A percentile compares a stretch with the other conserved stretches of the same genome.
phyloP scores from a whole-genome alignment of 2,329 filamentous ascomycete genomes.

The Ceratocystis papillata region DNA sequence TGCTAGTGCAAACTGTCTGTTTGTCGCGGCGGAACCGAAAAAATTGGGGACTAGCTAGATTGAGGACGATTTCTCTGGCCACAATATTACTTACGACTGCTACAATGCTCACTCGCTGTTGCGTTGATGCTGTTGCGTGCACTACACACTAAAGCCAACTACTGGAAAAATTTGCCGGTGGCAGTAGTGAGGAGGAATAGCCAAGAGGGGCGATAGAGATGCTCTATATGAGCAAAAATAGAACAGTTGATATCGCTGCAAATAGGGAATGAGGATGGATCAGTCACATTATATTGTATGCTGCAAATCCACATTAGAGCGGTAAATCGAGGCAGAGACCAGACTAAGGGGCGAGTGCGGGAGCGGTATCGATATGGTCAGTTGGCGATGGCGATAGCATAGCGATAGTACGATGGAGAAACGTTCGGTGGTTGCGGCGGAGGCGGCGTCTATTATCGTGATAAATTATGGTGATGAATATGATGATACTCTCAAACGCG shows the following conservation, averaged over 20 bases:
- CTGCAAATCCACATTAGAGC: background rate
- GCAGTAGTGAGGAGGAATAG: background rate
- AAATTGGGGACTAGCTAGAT: conserved; percentile 3
- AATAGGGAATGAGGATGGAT: background rate
- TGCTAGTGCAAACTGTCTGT: background rate
- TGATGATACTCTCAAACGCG: background rate
- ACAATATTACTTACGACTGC: background rate
- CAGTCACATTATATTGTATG: background rate
- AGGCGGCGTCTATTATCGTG: background rate
- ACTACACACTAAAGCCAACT: no score
- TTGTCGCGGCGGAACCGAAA: conserved; percentile 7
- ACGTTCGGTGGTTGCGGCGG: background rate
- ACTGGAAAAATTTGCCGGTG: background rate
- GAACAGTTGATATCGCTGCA: conserved; percentile 2
- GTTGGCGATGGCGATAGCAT: background rate
- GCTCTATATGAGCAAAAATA: conserved; percentile 14
- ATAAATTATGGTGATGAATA: background rate
- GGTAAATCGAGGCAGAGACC: background rate
- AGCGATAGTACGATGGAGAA: background rate
- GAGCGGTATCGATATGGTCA: background rate
- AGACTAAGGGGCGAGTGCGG: background rate
- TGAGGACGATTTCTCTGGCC: background rate
- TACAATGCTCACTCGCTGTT: background rate
- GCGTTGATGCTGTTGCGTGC: no score
- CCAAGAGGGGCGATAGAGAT: conserved; percentile 1